phyloP scores from a whole-genome alignment of 179 eudicot species.

The Vitellaria paradoxa region DNA sequence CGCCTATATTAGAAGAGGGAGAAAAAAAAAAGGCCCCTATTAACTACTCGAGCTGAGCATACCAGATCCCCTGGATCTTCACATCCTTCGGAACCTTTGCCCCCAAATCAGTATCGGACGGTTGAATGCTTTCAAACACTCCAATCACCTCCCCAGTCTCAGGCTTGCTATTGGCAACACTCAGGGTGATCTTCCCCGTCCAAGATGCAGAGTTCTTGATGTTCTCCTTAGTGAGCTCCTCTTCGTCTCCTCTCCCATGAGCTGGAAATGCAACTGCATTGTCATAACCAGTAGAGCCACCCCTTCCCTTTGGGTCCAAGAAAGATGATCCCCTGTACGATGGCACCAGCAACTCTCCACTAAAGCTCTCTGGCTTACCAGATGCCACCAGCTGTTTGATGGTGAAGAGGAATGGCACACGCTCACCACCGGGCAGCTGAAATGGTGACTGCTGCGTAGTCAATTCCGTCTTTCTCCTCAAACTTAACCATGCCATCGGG shows the following conservation, averaged over 20 bases:
- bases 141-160: constrained; percentile 93
- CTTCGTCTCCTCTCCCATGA: constrained; percentile 97
- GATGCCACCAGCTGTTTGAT: constrained; percentile 92
- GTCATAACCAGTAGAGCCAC: constrained; percentile 95
- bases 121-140: constrained; percentile 93
- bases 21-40: constrained; percentile 9
- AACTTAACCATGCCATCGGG: constrained; percentile 79
- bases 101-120: constrained; percentile 95
- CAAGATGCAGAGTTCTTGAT: constrained; percentile 67
- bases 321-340: constrained; percentile 97
- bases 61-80: constrained; percentile 93
- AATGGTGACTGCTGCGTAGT: constrained; percentile 97
- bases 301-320: constrained; percentile 99
- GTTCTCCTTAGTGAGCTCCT: constrained; percentile 90
- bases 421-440: constrained; percentile 97
- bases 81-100: constrained; percentile 91
- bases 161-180: constrained; percentile 74
- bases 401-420: constrained; percentile 95
- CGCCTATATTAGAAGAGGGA: no score
- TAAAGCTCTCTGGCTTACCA: constrained; percentile 79
- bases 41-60: constrained; percentile 75
- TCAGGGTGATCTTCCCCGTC: constrained; percentile 68
- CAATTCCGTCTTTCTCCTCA: constrained; percentile 98
- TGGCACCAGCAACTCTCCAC: constrained; percentile 86
- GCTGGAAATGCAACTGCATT: constrained; percentile 97